phyloP scores from a whole-genome alignment of 208 protist species.

The Acanthamoeba lenticulata region DNA sequence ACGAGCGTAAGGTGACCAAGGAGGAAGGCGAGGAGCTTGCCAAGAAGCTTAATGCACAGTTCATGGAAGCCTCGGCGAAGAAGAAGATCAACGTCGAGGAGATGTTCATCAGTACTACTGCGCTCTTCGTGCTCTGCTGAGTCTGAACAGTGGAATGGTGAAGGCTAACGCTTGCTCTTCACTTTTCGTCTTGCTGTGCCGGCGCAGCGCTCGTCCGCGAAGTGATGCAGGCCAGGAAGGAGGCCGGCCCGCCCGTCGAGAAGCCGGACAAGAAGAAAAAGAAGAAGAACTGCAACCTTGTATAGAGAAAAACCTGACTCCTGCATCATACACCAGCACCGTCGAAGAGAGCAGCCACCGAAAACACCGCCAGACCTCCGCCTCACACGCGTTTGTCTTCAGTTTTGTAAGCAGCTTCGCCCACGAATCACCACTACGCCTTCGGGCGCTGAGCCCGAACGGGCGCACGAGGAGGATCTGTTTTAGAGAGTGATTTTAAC shows the following conservation, averaged over 20 bases:
- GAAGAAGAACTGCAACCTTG: conserved; percentile 30
- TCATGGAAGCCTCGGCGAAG: conserved; percentile 77
- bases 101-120: conserved; percentile 30
- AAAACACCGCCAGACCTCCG: too few species aligned
- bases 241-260: not conserved
- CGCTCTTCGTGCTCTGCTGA: not conserved
- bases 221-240: conserved; percentile 16
- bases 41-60: conserved; percentile 65
- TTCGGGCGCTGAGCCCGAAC: too few species aligned
- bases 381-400: too few species aligned
- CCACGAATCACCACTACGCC: too few species aligned
- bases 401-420: too few species aligned
- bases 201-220: not conserved
- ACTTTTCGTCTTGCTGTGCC: not conserved
- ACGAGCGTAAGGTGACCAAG: conserved; percentile 40
- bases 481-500: too few species aligned
- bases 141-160: not conserved
- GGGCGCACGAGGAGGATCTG: too few species aligned
- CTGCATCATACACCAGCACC: too few species aligned
- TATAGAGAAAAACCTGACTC: not conserved
- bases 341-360: too few species aligned
- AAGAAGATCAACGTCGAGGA: conserved; percentile 66
- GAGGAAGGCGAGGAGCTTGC: conserved; percentile 70
- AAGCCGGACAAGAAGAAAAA: not conserved
- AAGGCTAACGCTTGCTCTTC: not conserved